Evolutionary conservation across 192 early-diverging fungal genomes (phyloP).

Genomic region (Coemansia sp.): DNA sequence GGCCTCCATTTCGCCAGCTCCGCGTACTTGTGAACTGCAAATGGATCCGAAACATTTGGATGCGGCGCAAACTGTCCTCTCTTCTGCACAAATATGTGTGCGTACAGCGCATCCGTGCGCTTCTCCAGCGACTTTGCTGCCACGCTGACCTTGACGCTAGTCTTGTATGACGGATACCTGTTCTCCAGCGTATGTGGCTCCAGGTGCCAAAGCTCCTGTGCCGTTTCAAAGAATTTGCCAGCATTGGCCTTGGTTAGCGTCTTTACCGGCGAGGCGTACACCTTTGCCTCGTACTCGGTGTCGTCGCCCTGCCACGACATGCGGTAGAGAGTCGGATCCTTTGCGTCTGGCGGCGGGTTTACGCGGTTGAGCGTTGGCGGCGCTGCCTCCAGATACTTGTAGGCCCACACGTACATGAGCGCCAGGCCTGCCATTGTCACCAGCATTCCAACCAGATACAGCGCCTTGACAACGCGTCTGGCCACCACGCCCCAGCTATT

Average conservation of each 20-base stretch:
- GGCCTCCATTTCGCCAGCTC: constrained; percentile 8
- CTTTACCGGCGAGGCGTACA: constrained; percentile 3
- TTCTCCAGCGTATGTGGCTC: neutral
- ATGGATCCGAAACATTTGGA: constrained; percentile 15
- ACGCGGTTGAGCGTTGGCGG: constrained; percentile 4
- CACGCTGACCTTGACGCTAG: constrained; percentile 1
- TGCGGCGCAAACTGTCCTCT: constrained; percentile 9
- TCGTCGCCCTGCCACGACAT: neutral
- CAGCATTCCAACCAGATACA: neutral
- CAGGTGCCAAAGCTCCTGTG: constrained; percentile 15
- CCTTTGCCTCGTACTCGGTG: constrained; percentile 13
- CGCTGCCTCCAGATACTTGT: neutral
- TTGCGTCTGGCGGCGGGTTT: neutral
- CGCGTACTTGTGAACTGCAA: neutral
- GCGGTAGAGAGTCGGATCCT: neutral
- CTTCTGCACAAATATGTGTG: constrained; percentile 13
- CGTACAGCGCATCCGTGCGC: constrained; percentile 1
- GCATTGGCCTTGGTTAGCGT: neutral
- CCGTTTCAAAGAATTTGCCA: constrained; percentile 7
- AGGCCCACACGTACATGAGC: neutral
- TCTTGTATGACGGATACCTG: constrained; percentile 9
- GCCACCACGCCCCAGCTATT: neutral
- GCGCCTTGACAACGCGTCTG: neutral
- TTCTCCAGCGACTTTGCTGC: neutral
- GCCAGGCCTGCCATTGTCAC: neutral